Percentiles rank a stretch among this genome's conserved stretches.
Evolutionary conservation across 495 filamentous ascomycete genomes (phyloP).

Genomic region (Aspergillus conjunctus): DNA sequence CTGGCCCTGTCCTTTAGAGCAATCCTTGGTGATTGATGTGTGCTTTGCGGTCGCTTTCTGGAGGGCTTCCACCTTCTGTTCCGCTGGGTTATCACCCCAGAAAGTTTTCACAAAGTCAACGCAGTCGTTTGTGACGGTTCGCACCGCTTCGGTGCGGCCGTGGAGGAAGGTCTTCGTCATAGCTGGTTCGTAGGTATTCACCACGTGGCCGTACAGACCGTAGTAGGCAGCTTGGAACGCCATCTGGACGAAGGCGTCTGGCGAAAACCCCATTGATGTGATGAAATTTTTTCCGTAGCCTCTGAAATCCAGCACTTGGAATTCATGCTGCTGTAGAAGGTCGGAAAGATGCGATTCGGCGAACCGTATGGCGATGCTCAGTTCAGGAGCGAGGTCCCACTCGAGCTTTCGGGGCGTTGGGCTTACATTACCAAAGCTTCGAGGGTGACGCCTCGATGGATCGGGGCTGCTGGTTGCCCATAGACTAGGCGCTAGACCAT

Average conservation of each 20-base stretch:
- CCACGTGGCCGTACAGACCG: constrained; percentile 89
- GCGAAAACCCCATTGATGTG: constrained; percentile 93
- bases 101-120: constrained; percentile 89
- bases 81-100: constrained; percentile 86
- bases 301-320: constrained; percentile 85
- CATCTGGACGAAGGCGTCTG: constrained; percentile 98
- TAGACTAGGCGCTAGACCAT: constrained; percentile 86
- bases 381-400: constrained; percentile 95
- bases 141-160: constrained; percentile 91
- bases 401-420: constrained; percentile 95
- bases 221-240: constrained; percentile 99
- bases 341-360: constrained; percentile 94
- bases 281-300: constrained; percentile 97
- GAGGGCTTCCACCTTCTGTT: constrained; percentile 81
- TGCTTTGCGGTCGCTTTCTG: constrained; percentile 83
- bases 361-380: constrained; percentile 88
- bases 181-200: constrained; percentile 95
- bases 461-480: constrained; percentile 93
- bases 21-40: constrained; percentile 76
- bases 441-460: constrained; percentile 89
- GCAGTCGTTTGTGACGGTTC: constrained; percentile 78
- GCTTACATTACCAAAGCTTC: constrained; percentile 90
- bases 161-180: constrained; percentile 97
- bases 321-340: constrained; percentile 95
- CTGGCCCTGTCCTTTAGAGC: constrained; percentile 89